These are phyloP conservation scores for Sclerotinia minor DNA, from an alignment of 2,329 filamentous ascomycete species.

Conservation along the genomic window DNA sequence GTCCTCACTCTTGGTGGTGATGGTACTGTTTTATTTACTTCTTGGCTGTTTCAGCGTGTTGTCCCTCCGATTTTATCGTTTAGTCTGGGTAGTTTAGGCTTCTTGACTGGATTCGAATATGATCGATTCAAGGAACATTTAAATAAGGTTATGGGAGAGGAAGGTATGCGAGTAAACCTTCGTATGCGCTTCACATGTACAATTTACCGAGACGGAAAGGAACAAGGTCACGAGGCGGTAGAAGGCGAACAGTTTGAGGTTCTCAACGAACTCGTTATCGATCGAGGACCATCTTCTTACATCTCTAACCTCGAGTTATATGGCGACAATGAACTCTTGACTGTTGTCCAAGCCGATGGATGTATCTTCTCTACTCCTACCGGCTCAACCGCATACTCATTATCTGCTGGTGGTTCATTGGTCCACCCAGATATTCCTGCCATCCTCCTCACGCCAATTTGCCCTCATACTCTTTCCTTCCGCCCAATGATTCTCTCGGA, in stretches of 20 bases:
- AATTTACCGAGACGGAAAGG: conserved; percentile 74
- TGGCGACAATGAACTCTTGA: conserved; percentile 91
- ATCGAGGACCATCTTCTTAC: conserved; percentile 93
- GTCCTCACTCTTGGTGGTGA: conserved; percentile 86
- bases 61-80: conserved; percentile 85
- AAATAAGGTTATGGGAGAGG: conserved; percentile 85
- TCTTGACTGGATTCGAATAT: conserved; percentile 86
- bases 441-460: conserved; percentile 95
- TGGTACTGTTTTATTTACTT: conserved; percentile 84
- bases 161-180: conserved; percentile 94
- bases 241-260: conserved; percentile 97
- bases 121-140: conserved; percentile 84
- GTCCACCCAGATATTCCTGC: conserved; percentile 97
- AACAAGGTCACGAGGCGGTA: conserved; percentile 63
- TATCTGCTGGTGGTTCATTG: conserved; percentile 91
- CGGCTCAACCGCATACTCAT: conserved; percentile 90
- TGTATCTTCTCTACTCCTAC: conserved; percentile 98
- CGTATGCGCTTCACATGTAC: conserved; percentile 99
- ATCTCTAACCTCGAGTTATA: conserved; percentile 96
- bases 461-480: conserved; percentile 95
- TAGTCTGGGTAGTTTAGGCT: conserved; percentile 81
- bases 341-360: conserved; percentile 93
- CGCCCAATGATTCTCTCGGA: conserved; percentile 97
- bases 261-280: conserved; percentile 96
- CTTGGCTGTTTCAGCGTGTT: conserved; percentile 88